phyloP scores from a whole-genome alignment of 768 basidiomycete genomes.

The Crassisporium funariophilum region DNA sequence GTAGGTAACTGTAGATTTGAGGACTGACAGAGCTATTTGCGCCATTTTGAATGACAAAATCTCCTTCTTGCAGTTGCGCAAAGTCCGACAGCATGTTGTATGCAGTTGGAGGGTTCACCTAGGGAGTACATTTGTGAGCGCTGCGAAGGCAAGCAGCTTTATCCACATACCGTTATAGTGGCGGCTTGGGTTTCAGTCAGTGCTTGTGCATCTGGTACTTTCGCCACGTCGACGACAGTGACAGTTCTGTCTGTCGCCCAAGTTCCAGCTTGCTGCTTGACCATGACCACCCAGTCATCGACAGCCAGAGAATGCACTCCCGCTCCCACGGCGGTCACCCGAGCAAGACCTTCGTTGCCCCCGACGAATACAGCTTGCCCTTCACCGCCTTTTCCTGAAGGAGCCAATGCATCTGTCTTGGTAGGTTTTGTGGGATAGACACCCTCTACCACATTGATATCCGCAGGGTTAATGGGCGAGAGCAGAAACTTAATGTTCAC shows the following conservation, averaged over 20 bases:
- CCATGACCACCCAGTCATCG: slow-evolving; percentile 78
- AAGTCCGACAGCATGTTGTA: slow-evolving; percentile 81
- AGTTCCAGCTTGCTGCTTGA: slow-evolving; percentile 69
- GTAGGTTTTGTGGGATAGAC: slow-evolving; percentile 73
- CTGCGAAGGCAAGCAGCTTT: not conserved
- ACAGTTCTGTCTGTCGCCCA: slow-evolving; percentile 68
- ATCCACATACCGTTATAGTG: slow-evolving; percentile 70
- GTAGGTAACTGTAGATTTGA: not conserved
- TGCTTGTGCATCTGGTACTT: slow-evolving; percentile 48
- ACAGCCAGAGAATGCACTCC: slow-evolving; percentile 49
- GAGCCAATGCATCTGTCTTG: slow-evolving; percentile 35
- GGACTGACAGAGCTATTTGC: slow-evolving; percentile 76
- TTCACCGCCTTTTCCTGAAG: slow-evolving; percentile 32
- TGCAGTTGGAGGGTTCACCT: slow-evolving; percentile 87
- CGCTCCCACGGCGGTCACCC: slow-evolving; percentile 61
- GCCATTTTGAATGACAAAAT: slow-evolving; percentile 87
- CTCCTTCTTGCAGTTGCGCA: slow-evolving; percentile 60
- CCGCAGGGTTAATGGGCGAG: slow-evolving; percentile 81
- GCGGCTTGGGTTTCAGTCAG: slow-evolving; percentile 70
- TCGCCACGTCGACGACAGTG: slow-evolving; percentile 55
- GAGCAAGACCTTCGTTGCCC: slow-evolving; percentile 79
- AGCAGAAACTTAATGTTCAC: slow-evolving; percentile 69
- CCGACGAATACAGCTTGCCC: slow-evolving; percentile 54
- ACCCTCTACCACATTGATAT: slow-evolving; percentile 80
- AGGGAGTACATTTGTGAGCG: not conserved